These are phyloP conservation scores for Emergomyces africanus DNA, from an alignment of 2,329 filamentous ascomycete species.

Conservation along the genomic window DNA sequence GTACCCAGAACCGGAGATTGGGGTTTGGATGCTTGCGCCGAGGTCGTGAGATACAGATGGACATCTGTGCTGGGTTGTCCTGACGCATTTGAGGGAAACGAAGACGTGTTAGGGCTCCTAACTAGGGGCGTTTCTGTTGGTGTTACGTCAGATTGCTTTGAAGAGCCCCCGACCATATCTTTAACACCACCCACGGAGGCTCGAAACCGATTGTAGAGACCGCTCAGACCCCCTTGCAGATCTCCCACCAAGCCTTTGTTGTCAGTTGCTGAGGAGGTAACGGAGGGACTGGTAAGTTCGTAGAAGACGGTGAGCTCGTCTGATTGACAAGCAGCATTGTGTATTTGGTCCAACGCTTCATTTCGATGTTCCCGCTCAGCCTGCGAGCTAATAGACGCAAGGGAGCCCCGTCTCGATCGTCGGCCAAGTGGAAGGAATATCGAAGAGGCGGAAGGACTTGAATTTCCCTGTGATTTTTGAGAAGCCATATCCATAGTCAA, in stretches of 20 bases:
- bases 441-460: slow-evolving; percentile 34
- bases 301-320: slow-evolving; percentile 85
- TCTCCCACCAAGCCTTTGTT: slow-evolving; percentile 59
- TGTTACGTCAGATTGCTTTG: slow-evolving; percentile 20
- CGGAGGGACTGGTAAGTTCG: slow-evolving; percentile 59
- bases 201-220: slow-evolving; percentile 73
- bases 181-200: slow-evolving; percentile 65
- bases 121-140: slow-evolving; percentile 14
- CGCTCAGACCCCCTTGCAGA: slow-evolving; percentile 73
- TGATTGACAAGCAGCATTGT: slow-evolving; percentile 74
- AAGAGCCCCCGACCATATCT: slow-evolving; percentile 32
- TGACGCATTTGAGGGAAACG: slow-evolving; percentile 15
- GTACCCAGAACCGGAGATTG: slow-evolving; percentile 24
- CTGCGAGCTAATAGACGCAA: slow-evolving; percentile 39
- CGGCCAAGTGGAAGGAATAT: slow-evolving; percentile 33
- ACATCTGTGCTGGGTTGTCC: slow-evolving; percentile 7
- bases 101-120: slow-evolving; percentile 19
- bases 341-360: slow-evolving; percentile 72
- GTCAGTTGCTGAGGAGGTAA: slow-evolving; percentile 49
- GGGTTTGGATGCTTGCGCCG: slow-evolving; percentile 24
- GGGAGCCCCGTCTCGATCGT: slow-evolving; percentile 32
- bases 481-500: slow-evolving; percentile 20
- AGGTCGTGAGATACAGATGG: slow-evolving; percentile 17
- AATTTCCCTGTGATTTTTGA: slow-evolving; percentile 24
- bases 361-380: slow-evolving; percentile 63